A percentile compares a stretch with the other conserved stretches of the same genome.
Conservation (phyloP, 768 basidiomycete species). For the Podaxis pistillaris region DNA sequence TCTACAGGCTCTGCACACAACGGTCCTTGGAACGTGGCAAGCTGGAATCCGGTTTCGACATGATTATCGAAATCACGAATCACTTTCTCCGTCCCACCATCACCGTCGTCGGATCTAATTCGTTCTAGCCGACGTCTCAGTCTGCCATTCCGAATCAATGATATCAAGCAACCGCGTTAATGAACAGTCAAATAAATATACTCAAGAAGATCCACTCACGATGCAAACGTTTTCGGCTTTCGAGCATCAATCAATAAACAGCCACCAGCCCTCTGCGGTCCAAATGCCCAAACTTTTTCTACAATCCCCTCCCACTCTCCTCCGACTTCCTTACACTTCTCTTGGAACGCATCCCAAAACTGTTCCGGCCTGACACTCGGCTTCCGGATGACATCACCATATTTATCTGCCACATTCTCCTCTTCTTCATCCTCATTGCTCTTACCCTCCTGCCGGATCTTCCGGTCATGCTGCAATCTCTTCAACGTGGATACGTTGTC, state of each 20-base stretch:
- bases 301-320: constrained; percentile 81
- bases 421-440: constrained; percentile 35
- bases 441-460: constrained; percentile 25
- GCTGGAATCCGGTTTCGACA: constrained; percentile 92
- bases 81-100: constrained; percentile 32
- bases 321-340: constrained; percentile 65
- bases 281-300: constrained; percentile 87
- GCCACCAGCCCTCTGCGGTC: constrained; percentile 82
- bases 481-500: constrained; percentile 67
- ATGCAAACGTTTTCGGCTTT: constrained; percentile 41
- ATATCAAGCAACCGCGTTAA: constrained; percentile 5
- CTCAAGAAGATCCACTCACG: constrained; percentile 43
- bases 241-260: constrained; percentile 83
- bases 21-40: constrained; percentile 92
- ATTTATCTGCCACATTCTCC: constrained; percentile 34
- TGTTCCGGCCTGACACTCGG: constrained; percentile 68
- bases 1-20: constrained; percentile 94
- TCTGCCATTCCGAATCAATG: constrained; percentile 32
- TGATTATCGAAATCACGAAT: constrained; percentile 70
- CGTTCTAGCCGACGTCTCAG: constrained; percentile 50
- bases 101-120: constrained; percentile 28
- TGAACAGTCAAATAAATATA: background rate
- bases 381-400: constrained; percentile 59
- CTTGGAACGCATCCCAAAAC: constrained; percentile 75
- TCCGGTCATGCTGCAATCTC: constrained; percentile 51